Conservation (phyloP, 495 filamentous ascomycete genomes). For the Melanomma pulvis-pyrius region DNA sequence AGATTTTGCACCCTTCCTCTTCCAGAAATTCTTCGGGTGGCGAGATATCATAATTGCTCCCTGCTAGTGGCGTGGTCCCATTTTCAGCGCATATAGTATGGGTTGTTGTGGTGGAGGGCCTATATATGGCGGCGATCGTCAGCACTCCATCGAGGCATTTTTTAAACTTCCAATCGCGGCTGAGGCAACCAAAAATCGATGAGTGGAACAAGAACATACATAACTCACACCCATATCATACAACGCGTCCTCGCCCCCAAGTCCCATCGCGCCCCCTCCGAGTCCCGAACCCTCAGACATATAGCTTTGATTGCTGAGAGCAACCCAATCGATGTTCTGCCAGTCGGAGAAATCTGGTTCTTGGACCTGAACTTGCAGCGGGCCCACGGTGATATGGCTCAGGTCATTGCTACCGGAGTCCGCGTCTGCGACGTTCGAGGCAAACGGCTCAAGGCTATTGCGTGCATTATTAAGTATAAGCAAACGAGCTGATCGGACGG, state of each 20-base stretch:
- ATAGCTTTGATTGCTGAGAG: conserved; percentile 10
- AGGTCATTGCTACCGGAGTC: conserved; percentile 1
- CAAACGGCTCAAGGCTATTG: conserved; percentile 33
- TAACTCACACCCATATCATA: conserved; percentile 16
- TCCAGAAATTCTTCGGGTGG: too few relatives aligned
- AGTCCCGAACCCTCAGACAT: background rate
- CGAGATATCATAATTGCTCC: too few relatives aligned
- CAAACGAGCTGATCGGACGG: conserved; percentile 29
- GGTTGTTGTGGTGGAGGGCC: conserved; percentile 4
- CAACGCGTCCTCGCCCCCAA: background rate
- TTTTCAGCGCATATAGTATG: conserved; percentile 14
- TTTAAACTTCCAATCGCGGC: background rate
- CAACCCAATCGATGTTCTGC: conserved; percentile 29
- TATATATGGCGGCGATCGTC: conserved; percentile 6
- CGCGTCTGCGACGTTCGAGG: too few relatives aligned
- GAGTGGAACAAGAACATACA: conserved; percentile 6
- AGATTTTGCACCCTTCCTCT: too few relatives aligned
- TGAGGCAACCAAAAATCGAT: background rate
- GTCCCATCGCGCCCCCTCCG: background rate
- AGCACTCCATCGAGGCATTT: background rate
- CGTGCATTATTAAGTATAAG: conserved; percentile 33
- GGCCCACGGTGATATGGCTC: conserved; percentile 10
- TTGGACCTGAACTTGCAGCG: conserved; percentile 29
- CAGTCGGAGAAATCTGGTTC: conserved; percentile 26
- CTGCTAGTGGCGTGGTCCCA: too few relatives aligned